phyloP scores from a whole-genome alignment of 441 rosid species.

The Flueggea neowawraea region DNA sequence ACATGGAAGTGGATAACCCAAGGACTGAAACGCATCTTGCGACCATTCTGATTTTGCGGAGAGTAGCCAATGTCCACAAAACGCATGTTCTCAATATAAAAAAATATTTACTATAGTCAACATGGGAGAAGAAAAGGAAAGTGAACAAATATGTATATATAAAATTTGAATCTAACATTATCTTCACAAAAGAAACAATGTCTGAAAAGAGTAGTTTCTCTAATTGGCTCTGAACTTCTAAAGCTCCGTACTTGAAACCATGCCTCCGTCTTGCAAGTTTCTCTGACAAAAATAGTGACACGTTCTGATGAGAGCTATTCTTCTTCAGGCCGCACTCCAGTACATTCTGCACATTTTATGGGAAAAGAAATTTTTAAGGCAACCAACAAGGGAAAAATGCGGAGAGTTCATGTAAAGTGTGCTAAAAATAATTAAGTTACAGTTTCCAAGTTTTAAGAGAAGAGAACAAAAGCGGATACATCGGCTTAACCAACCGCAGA shows the following conservation, averaged over 20 bases:
- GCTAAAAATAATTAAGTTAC: no score
- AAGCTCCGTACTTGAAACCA: slow-evolving; percentile 85
- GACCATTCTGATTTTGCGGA: slow-evolving; percentile 33
- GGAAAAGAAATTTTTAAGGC: slow-evolving; percentile 17
- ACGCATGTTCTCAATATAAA: slow-evolving; percentile 13
- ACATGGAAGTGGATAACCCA: slow-evolving; percentile 96
- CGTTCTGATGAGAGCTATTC: slow-evolving; percentile 50
- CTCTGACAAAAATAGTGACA: slow-evolving; percentile 75
- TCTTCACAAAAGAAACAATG: slow-evolving; percentile 64
- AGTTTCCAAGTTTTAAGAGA: no score
- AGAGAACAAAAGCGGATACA: no score
- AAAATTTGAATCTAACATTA: slow-evolving; percentile 56
- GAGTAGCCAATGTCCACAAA: slow-evolving; percentile 53
- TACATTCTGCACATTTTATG: slow-evolving; percentile 57
- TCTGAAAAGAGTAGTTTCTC: slow-evolving; percentile 73
- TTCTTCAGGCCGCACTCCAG: slow-evolving; percentile 87
- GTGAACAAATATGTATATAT: not conserved
- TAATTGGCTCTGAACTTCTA: slow-evolving; percentile 76
- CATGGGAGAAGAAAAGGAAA: slow-evolving; percentile 1
- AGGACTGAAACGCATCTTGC: slow-evolving; percentile 40
- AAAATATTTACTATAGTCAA: slow-evolving; percentile 7
- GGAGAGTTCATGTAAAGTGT: no score
- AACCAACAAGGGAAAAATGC: not conserved
- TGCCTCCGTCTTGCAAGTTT: slow-evolving; percentile 73
- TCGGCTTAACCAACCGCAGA: no score